Evolutionary conservation across 2,329 filamentous ascomycete species (phyloP), one percentile per base, ranked within the genome.

Genomic region (Scopulariopsis brevicaulis): DNA sequence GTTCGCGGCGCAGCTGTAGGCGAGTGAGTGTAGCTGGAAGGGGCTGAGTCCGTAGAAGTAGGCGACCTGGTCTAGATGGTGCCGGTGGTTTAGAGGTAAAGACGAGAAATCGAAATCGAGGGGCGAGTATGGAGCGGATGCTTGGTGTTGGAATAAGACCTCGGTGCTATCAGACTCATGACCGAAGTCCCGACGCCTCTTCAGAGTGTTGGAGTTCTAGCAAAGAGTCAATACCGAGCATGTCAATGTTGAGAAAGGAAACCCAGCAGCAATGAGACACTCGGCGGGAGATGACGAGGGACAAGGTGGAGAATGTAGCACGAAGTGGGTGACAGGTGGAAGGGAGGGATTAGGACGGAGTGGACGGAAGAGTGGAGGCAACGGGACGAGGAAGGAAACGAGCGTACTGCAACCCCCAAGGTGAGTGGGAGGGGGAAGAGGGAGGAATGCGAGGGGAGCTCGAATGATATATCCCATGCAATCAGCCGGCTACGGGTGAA

Each of bases 391-490:
- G 62, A 57, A 65, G 62, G 40, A 46, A 64, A 60, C 57, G 58
- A 61, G 62, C 56, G 60, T 58, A 60, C 63, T 65, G 64, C 64
- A 55, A 43, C 40, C 18, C 10, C n/a, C 22, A 43, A 66, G 63
- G 60, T 65, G 59, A 61, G 56, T 59, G 60, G 60, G 64, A 62
- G 63, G 61, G 63, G 60, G 63, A 63, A 65, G 63, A 60, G 64
- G 60, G 60, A 59, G 57, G 59, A 48, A 59, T 62, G 64, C 66
- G 61, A 64, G 64, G 66, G 63, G 64, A 63, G 64, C 67, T 67
- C 66, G 66, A 32, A 68, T 73, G 69, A 74, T 72, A 74, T 73
- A 74, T 69, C 65, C 67, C 68, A 73, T 76, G 74, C 72, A 74
- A 67, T 68, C 68, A 72, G 68, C 74, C 73, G 70, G 66, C 64